phyloP scores from a whole-genome alignment of 495 filamentous ascomycete species.

The Extremus antarcticus region DNA sequence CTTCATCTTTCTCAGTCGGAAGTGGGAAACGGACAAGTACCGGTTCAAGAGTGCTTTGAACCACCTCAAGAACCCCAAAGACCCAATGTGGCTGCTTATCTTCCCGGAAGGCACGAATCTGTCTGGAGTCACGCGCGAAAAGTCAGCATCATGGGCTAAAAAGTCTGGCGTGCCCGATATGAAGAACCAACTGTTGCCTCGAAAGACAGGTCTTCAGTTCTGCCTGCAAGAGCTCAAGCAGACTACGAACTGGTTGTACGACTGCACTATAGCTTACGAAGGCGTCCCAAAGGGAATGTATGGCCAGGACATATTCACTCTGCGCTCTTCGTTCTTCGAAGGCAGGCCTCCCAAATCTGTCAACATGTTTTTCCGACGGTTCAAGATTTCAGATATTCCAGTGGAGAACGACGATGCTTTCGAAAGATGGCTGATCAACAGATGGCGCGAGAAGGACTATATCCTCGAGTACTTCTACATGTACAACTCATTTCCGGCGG shows the following conservation, averaged over 20 bases:
- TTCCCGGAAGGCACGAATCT: constrained; percentile 37
- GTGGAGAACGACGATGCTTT: constrained; percentile 29
- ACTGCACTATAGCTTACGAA: constrained; percentile 36
- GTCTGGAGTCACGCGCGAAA: constrained; percentile 23
- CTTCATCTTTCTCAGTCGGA: constrained; percentile 33
- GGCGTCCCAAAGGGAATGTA: constrained; percentile 32
- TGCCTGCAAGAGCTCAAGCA: constrained; percentile 30
- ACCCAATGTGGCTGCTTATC: constrained; percentile 36
- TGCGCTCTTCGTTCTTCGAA: constrained; percentile 33
- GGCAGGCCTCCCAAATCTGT: constrained; percentile 34
- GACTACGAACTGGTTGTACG: constrained; percentile 33
- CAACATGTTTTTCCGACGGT: constrained; percentile 36
- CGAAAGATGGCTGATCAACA: constrained; percentile 31
- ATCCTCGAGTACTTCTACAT: constrained; percentile 31
- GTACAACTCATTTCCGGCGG: constrained; percentile 28
- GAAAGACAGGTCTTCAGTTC: constrained; percentile 32
- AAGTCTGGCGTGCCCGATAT: constrained; percentile 33
- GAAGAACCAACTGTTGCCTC: constrained; percentile 34
- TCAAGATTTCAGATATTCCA: constrained; percentile 29
- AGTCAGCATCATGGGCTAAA: constrained; percentile 29
- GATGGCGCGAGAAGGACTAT: constrained; percentile 36
- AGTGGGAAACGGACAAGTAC: constrained; percentile 31
- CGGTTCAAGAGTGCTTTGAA: constrained; percentile 27
- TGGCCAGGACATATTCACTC: constrained; percentile 35
- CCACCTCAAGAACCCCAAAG: constrained; percentile 27